Conservation (phyloP, 129 eudicot genomes). For the Calendula officinalis region DNA sequence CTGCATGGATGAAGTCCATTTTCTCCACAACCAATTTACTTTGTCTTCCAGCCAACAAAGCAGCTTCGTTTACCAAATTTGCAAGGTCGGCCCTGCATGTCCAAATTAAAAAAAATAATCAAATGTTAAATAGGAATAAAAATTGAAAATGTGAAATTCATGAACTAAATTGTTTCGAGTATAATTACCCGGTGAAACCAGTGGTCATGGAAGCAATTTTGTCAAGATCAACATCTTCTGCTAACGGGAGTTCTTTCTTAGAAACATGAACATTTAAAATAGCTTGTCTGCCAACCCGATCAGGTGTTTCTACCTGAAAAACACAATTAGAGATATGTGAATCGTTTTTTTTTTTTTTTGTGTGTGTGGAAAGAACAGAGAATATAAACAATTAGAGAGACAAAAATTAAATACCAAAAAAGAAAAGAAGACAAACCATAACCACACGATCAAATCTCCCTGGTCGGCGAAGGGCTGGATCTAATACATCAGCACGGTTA, state of each 20-base stretch:
- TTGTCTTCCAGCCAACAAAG: constrained; percentile 85
- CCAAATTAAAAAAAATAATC: constrained; percentile 3
- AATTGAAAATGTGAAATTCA: not conserved
- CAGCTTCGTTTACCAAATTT: constrained; percentile 90
- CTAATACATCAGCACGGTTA: constrained; percentile 79
- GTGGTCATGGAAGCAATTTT: constrained; percentile 79
- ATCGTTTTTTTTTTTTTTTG: not conserved
- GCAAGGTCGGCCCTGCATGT: constrained; percentile 89
- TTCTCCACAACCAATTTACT: constrained; percentile 65
- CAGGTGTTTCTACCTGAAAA: constrained; percentile 80
- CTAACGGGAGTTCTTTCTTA: constrained; percentile 81
- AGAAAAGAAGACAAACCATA: constrained; percentile 45
- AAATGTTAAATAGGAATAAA: not conserved
- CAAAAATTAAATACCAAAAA: constrained; percentile 7
- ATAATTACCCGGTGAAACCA: constrained; percentile 84
- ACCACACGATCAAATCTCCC: constrained; percentile 95
- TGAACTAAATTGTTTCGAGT: not conserved
- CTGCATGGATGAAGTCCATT: constrained; percentile 81
- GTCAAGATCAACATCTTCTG: constrained; percentile 58
- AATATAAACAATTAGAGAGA: not conserved
- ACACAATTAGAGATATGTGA: not conserved
- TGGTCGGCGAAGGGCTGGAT: constrained; percentile 88
- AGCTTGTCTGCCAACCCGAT: constrained; percentile 75
- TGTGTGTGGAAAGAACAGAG: constrained; percentile 1
- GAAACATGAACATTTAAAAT: constrained; percentile 71